Evolutionary conservation across 2,329 filamentous ascomycete species (phyloP).

Genomic region (Ophiostoma australiae): DNA sequence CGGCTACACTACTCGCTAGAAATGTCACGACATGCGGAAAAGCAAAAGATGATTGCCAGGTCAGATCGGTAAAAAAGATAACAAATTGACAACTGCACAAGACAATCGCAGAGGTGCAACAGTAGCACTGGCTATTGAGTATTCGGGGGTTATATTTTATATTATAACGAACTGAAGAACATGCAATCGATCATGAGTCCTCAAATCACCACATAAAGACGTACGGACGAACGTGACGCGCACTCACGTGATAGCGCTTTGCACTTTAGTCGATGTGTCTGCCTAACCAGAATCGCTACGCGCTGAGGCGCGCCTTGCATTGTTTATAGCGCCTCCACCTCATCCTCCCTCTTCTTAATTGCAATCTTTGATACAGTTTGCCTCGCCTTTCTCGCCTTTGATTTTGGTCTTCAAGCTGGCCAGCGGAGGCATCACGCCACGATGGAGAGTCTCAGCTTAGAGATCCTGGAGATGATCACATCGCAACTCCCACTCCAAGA

Average conservation of each 20-base stretch:
- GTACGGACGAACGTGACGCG: no score
- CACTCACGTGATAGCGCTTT: no score
- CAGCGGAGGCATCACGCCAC: background rate
- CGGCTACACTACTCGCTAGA: conserved; percentile 41
- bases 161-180: no score
- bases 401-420: background rate
- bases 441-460: conserved; percentile 26
- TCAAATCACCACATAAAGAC: no score
- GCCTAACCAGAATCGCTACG: no score
- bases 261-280: no score
- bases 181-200: no score
- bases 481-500: conserved; percentile 19
- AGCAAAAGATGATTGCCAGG: background rate
- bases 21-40: background rate
- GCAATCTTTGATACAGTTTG: background rate
- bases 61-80: background rate
- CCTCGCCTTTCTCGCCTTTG: background rate
- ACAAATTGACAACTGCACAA: background rate
- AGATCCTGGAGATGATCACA: conserved; percentile 23
- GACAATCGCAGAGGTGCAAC: background rate
- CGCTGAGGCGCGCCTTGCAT: no score
- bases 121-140: background rate
- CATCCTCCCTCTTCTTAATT: background rate
- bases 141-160: background rate
- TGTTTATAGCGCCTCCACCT: no score